phyloP scores from a whole-genome alignment of 108 stramenopile species.

The Discostella pseudostelligera region DNA sequence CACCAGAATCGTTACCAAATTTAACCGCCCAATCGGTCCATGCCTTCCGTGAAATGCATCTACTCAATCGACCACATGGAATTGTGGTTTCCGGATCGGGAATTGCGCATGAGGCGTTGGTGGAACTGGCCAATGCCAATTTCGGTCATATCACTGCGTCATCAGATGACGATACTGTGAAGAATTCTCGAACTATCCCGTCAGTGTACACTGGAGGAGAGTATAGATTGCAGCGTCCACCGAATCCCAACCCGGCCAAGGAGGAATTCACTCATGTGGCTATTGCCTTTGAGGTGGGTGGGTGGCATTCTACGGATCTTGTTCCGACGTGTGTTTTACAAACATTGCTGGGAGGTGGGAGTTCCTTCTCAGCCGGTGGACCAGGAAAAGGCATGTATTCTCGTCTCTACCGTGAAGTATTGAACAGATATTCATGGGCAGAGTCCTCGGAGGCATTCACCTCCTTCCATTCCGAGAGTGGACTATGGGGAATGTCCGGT shows the following conservation, averaged over 20 bases:
- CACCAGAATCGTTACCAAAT: constrained; percentile 55
- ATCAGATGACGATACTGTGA: neutral
- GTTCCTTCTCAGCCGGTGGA: constrained; percentile 97
- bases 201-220: constrained; percentile 75
- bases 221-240: constrained; percentile 37
- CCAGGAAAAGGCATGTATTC: constrained; percentile 99
- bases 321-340: constrained; percentile 95
- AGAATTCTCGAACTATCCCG: constrained; percentile 33
- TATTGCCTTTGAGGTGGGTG: constrained; percentile 91
- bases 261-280: constrained; percentile 88
- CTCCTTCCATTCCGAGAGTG: constrained; percentile 83
- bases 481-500: constrained; percentile 91
- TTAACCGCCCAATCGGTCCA: constrained; percentile 68
- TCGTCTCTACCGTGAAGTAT: constrained; percentile 93
- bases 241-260: constrained; percentile 44
- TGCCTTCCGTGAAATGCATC: constrained; percentile 57
- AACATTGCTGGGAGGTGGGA: constrained; percentile 95
- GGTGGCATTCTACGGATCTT: constrained; percentile 91
- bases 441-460: constrained; percentile 94
- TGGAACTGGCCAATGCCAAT: constrained; percentile 73
- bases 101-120: constrained; percentile 88
- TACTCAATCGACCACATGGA: constrained; percentile 68
- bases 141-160: constrained; percentile 68
- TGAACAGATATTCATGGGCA: constrained; percentile 91
- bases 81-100: constrained; percentile 95